A percentile compares a stretch with the other conserved stretches of the same genome.
These are phyloP conservation scores for Phytophthora colocasiae DNA, from an alignment of 352 stramenopile species.

Conservation along the genomic window DNA sequence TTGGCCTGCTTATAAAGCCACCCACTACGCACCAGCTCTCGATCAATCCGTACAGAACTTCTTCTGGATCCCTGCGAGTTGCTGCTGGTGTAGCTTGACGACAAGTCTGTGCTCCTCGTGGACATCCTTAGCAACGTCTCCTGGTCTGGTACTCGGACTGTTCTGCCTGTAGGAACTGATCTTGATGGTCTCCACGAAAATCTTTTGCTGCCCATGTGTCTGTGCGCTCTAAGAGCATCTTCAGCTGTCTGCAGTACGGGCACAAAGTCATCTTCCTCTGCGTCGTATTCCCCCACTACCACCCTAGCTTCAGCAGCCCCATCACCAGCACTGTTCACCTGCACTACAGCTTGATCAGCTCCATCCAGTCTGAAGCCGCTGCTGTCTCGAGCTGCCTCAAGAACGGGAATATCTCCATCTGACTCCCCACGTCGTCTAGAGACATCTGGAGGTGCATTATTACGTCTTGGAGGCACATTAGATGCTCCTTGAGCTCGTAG, in stretches of 20 bases:
- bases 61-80: constrained; percentile 47
- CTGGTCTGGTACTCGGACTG: constrained; percentile 46
- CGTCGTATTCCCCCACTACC: constrained; percentile 44
- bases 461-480: constrained; percentile 8
- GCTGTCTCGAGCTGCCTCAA: constrained; percentile 54
- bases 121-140: constrained; percentile 65
- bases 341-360: constrained; percentile 34
- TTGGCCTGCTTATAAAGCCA: constrained; percentile 72
- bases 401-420: constrained; percentile 75
- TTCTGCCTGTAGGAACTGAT: constrained; percentile 31
- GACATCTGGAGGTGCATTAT: constrained; percentile 2
- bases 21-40: constrained; percentile 54
- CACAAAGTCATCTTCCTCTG: constrained; percentile 63
- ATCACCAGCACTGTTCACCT: constrained; percentile 44
- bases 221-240: constrained; percentile 50
- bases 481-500: constrained; percentile 19
- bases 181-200: constrained; percentile 59
- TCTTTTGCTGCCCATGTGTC: constrained; percentile 51
- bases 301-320: constrained; percentile 41
- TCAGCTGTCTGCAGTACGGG: constrained; percentile 75
- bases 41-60: constrained; percentile 46
- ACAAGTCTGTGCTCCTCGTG: constrained; percentile 42
- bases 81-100: constrained; percentile 43
- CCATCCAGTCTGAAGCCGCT: constrained; percentile 54
- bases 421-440: constrained; percentile 19